phyloP scores from a whole-genome alignment of 352 stramenopile species.

The Globisporangium solare region DNA sequence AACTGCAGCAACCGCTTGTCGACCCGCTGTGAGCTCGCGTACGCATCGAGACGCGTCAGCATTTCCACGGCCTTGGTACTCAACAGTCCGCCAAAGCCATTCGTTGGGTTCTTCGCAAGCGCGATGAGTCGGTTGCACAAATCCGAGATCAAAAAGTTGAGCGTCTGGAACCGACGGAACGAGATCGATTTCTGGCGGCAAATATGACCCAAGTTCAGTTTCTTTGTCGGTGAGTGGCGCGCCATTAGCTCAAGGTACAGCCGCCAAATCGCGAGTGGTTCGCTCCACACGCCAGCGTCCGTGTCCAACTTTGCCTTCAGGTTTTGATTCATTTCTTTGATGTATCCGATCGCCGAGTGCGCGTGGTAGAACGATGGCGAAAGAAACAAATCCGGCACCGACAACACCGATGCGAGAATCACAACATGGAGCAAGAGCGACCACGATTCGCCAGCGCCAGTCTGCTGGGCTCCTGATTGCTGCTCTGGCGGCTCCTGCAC shows the following conservation, averaged over 20 bases:
- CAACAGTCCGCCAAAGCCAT: conserved; percentile 35
- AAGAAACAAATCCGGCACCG: conserved; percentile 66
- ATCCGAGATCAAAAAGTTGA: conserved; percentile 79
- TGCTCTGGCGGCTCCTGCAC: conserved; percentile 13
- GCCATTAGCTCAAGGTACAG: conserved; percentile 61
- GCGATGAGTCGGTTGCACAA: conserved; percentile 59
- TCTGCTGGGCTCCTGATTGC: neutral
- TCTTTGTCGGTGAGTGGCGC: conserved; percentile 33
- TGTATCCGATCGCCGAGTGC: conserved; percentile 49
- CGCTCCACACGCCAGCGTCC: conserved; percentile 65
- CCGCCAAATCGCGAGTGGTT: conserved; percentile 68
- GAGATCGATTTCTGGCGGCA: conserved; percentile 62
- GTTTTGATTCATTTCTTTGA: conserved; percentile 76
- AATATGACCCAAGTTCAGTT: conserved; percentile 33
- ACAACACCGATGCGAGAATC: conserved; percentile 61
- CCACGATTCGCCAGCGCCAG: conserved; percentile 23
- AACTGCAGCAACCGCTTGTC: conserved; percentile 47
- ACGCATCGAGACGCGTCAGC: conserved; percentile 48
- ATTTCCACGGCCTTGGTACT: conserved; percentile 41
- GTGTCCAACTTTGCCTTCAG: conserved; percentile 62
- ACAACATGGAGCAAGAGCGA: conserved; percentile 49
- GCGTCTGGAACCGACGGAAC: conserved; percentile 58
- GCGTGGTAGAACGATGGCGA: conserved; percentile 80
- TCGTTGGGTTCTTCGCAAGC: conserved; percentile 32
- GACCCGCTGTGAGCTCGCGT: conserved; percentile 56